A percentile compares a stretch with the other conserved stretches of the same genome.
These are phyloP conservation scores for Brachypodium distachyon DNA, from an alignment of 202 grass and related monocot genomes.

Conservation along the genomic window DNA sequence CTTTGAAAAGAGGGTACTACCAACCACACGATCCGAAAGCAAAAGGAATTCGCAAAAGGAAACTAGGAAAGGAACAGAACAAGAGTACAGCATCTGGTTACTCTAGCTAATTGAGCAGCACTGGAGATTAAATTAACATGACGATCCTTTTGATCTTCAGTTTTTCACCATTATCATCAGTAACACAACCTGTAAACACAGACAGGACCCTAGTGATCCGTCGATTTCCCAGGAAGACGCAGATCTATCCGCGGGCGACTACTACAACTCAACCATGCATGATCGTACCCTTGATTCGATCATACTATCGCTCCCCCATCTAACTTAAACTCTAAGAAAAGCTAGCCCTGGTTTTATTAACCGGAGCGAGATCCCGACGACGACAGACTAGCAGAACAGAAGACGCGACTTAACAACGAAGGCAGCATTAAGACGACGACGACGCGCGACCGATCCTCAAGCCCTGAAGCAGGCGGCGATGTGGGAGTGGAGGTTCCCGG, in stretches of 20 bases:
- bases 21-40: slow-evolving; percentile 6
- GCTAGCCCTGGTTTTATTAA: background rate
- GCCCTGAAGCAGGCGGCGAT: slow-evolving; percentile 66
- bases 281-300: slow-evolving; percentile 27
- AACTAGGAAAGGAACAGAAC: background rate
- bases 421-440: background rate
- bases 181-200: background rate
- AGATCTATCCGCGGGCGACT: background rate
- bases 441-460: background rate
- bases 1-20: slow-evolving; percentile 9
- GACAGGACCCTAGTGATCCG: background rate
- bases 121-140: too few species aligned
- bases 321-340: slow-evolving; percentile 7
- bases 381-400: too few species aligned
- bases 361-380: too few species aligned
- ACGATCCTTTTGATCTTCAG: slow-evolving; percentile 10
- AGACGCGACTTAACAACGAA: background rate
- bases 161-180: slow-evolving; percentile 5
- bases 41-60: background rate
- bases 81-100: slow-evolving; percentile 14
- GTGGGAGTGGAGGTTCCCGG: slow-evolving; percentile 45
- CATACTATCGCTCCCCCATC: too few species aligned
- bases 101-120: slow-evolving; percentile 10
- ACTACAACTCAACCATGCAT: background rate
- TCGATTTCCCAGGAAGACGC: slow-evolving; percentile 11